phyloP scores from a whole-genome alignment of 2,329 filamentous ascomycete species.

The Beauveria brongniartii region DNA sequence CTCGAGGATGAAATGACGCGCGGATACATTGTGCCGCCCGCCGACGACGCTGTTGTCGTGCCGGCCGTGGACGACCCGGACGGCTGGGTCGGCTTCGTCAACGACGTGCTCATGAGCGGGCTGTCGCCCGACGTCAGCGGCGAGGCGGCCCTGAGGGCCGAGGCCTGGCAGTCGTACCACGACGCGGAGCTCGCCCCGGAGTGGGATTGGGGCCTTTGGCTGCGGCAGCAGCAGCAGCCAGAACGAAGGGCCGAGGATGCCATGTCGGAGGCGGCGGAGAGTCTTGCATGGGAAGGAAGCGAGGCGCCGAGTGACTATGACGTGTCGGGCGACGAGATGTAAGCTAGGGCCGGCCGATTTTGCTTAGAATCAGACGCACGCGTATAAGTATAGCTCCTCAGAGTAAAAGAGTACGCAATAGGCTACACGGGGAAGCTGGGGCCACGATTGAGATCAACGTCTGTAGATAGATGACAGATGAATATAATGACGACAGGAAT shows the following conservation, averaged over 20 bases:
- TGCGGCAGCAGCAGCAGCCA: constrained; percentile 1
- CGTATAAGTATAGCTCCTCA: no score
- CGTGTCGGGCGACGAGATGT: no score
- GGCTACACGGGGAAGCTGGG: no score
- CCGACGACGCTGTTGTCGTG: constrained; percentile 5
- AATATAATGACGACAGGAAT: background rate
- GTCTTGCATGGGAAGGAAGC: no score
- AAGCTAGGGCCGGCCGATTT: no score
- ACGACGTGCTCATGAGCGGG: constrained; percentile 17
- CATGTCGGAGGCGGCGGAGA: no score
- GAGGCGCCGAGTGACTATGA: no score
- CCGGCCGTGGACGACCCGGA: constrained; percentile 15
- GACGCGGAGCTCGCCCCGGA: constrained; percentile 12
- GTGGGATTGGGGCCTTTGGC: constrained; percentile 18
- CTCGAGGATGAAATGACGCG: constrained; percentile 27
- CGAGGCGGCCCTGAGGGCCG: constrained; percentile 19
- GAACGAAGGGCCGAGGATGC: background rate
- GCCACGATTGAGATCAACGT: constrained; percentile 6
- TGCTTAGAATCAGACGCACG: background rate
- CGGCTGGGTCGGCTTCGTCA: constrained; percentile 22
- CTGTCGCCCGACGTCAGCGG: constrained; percentile 16
- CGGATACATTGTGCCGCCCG: constrained; percentile 23
- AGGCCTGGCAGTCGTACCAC: constrained; percentile 17
- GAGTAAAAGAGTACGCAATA: no score
- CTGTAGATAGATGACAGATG: constrained; percentile 3